Evolutionary conservation across 148 eudicot species (phyloP), one percentile per base, ranked within the genome.

Genomic region (Chenopodium album): DNA sequence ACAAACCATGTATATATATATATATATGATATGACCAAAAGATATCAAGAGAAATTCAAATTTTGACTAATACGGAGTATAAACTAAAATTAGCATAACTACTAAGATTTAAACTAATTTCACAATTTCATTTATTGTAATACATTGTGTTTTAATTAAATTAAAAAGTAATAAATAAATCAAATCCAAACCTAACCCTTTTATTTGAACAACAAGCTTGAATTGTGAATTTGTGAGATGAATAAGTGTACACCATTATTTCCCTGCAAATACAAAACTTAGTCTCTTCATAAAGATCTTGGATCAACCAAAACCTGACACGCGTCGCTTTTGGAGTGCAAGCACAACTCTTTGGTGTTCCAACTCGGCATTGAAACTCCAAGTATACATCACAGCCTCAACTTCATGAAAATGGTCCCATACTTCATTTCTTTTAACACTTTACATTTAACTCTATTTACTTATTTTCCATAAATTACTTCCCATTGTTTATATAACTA

Each of bases 301-400:
- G 69, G 75, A 81, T 86, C 91, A 88, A 88, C 84, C 60, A 69
- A 10, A 85, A 66, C 41, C 20, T 37, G 76, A 85, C 94, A 87
- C 87, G 86, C 88, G 92, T 86, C 71, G 28, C 84, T 64, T n/a
- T 73, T 76, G 14, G 76, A 69, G 62, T 71, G 73, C 56, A 79
- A 9, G 50, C 23, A 34, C 80, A 59, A 69, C 22, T 56, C n/a
- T 31, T 32, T 22, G 7, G 2, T 46, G 16, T 34, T 52, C 44
- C 44, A 41, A 6, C 8, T 41, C 7, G 44, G 44, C 8, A 41
- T 41, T 66, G 20, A 7, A 68, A 65, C 70, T 52, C 65, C 48
- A 63, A 71, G 48, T 78, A 76, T 74, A 56, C 28, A 23, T 74
- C 54, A 29, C 59, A 62, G 12, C 81, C 87, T 70, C 59, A 76